Evolutionary conservation across 495 filamentous ascomycete species (phyloP), one percentile per base, ranked within the genome.

Genomic region (Lineolata rhizophorae): DNA sequence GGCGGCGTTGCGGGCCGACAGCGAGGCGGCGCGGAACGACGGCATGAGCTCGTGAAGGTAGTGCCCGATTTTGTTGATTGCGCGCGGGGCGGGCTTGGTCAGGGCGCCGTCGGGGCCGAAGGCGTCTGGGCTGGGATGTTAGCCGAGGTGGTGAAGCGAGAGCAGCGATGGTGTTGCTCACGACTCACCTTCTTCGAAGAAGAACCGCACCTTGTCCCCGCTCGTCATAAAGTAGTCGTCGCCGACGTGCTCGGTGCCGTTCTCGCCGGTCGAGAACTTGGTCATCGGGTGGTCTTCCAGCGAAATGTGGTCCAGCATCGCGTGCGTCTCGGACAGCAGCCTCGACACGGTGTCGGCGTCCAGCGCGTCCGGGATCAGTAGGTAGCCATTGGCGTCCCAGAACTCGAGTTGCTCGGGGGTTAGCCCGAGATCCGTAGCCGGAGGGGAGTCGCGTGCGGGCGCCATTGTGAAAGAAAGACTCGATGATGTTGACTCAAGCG

Each of bases 51-150:
- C 58, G 54, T 97, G 87, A 19, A 97, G 62, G 29, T 72, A 77
- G 48, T 97, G 87, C 0, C 87, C 87, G 46, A 97, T 93, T 52
- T 97, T 97, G 61, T 97, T 97, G 45, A 97, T 73, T 32, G 87
- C 76, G 24, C 57, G 63, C 24, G 71, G 52, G 48, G 84, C 90
- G 13, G 87, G 81, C 37, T 81, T 77, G 3, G 55, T 51, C 1
- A 95, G 64, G 4, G 42, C 43, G 14, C 70, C 70, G 0, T 52
- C 14, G 2, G 57, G 34, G 47, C 70, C 61, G 44, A 80, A 77
- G 35, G 75, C 75, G 52, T 74, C 75, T 62, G 29, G 13, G 10
- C 12, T 39, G 18, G 27, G 9, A 27, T 21, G n/a, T 5, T 32
- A 20, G 10, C 16, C 9, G 19, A 6, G n/a, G n/a, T n/a, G n/a